Evolutionary conservation across 805 yeast genomes (phyloP), one percentile per base, ranked within the genome.

Genomic region (Tetrapisispora taiwanensis): DNA sequence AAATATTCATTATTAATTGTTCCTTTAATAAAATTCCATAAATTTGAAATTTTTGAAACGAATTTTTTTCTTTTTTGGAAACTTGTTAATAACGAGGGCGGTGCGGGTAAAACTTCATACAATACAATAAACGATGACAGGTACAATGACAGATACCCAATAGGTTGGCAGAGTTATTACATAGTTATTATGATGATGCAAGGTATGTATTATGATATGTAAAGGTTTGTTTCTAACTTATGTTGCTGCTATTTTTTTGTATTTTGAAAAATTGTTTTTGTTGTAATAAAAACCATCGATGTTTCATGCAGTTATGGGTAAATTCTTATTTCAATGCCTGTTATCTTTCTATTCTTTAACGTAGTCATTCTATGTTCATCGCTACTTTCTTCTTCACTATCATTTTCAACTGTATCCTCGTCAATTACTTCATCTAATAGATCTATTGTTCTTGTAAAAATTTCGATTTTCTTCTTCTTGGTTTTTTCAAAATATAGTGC

Each of bases 381-480:
- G 7, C 54, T 59, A 20, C 22, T 28, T 2, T 34, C 35, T 26
- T 17, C 14, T 12, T 37, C 40, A 20, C 40, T 37, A 14, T 20
- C 33, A 27, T n/a, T 22, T 9, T 30, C 26, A 7, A 3, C 19
- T 14, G 3, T 36, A 26, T 22, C 8, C 5, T 22, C 26, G 6
- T 53, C 59, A 2, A 52, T 59, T 9, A 46, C 59, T n/a, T 58
- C 59, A 61, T 88, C 96, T 22, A 84, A 56, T 0, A 87, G 88
- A 22, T 74, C 74, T 0, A 82, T 71, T 5, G 81, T 76, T 20
- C 74, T 79, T 0, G 95, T 87, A 26, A 63, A 58, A 1, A 84
- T 54, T 12, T 82, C 86, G 8, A 84, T 76, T 46, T 57, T 67
- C 55, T 73, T 67, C 8, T 73, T 70, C 34, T 70, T 65, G 30